Conservation (phyloP, 176 grass and related monocot genomes). For the Aechmea fasciata region DNA sequence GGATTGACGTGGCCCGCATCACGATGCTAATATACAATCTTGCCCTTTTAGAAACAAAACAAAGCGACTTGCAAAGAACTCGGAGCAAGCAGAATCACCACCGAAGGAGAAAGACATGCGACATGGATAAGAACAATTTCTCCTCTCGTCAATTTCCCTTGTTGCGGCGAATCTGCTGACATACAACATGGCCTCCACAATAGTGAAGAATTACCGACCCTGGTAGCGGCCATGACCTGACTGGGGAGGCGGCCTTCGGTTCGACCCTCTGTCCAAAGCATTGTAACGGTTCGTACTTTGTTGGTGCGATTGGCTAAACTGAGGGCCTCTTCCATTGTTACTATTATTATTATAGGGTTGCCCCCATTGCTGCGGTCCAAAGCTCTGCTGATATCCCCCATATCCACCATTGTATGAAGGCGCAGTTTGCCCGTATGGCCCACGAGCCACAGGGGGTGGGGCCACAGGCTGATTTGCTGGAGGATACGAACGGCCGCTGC, state of each 20-base stretch:
- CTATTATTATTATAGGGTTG: conserved; percentile 34
- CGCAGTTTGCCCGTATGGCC: conserved; percentile 28
- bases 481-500: conserved; percentile 21
- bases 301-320: conserved; percentile 24
- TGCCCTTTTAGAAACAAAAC: too few relatives aligned
- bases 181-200: conserved; percentile 11
- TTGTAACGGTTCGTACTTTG: conserved; percentile 51
- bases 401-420: conserved; percentile 26
- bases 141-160: too few relatives aligned
- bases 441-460: conserved; percentile 25
- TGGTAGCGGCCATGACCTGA: conserved; percentile 45
- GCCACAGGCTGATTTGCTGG: conserved; percentile 22
- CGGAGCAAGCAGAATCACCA: too few relatives aligned
- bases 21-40: too few relatives aligned
- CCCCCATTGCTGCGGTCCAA: conserved; percentile 40
- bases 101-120: too few relatives aligned
- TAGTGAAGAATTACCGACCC: not conserved
- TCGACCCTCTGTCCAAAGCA: conserved; percentile 44
- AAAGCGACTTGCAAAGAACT: too few relatives aligned
- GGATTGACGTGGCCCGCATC: too few relatives aligned
- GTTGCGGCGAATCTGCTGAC: conserved; percentile 1
- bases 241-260: conserved; percentile 35
- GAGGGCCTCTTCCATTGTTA: conserved; percentile 31
- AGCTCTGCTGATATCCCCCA: conserved; percentile 34
- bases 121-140: too few relatives aligned